Base-by-base conservation (phyloP, 495 filamentous ascomycete species). In the Xylaria bambusicola region DNA sequence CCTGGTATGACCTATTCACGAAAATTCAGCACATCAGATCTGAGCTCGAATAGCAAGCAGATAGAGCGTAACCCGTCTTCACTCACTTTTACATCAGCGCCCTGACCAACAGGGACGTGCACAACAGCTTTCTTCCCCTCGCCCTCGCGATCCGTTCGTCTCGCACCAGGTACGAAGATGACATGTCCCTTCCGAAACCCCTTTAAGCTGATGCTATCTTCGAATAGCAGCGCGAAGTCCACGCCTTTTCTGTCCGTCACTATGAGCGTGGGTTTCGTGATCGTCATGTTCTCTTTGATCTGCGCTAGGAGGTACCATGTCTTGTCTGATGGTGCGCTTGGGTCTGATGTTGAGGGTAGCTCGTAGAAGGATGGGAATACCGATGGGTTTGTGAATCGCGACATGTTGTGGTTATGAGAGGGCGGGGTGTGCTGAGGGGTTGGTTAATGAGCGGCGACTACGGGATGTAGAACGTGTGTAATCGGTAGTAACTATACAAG, bases 221-320 rank as follows among this genome's bases (percentile, higher is more conserved):
- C 49, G 20, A 74, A 78, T 15, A 73, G 68, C 3, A 79, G 68
- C 1, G 75, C 75, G 58, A 78, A 79, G 35, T 72, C 65, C 17
- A 51, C 47, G 29, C 50, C 53, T 17, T 52, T 23, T 10, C 60
- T 29, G 65, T 79, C 76, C 33, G 64, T 56, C 7, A 68, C 72
- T 49, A 80, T 68, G 1, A 79, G 61, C 6, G 77, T 80, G 1
- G 77, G 75, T 51, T 78, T 74, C 3, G 70, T 79, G 55, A 80
- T 73, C n/a, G 77, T 78, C 71, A 80, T 77, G 70, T 78, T 68
- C 44, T 77, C 67, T 17, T 72, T 72, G 40, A 80, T 65, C 29
- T 77, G 68, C n/a, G 70, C 76, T 1, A 80, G 57, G 26, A 80
- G 72, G 62, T 64, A 77, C 62, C 68, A 71, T 18, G 18, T 13